These are phyloP conservation scores for Vanrija sp. DNA, from an alignment of 1,284 basidiomycete species.

Conservation along the genomic window DNA sequence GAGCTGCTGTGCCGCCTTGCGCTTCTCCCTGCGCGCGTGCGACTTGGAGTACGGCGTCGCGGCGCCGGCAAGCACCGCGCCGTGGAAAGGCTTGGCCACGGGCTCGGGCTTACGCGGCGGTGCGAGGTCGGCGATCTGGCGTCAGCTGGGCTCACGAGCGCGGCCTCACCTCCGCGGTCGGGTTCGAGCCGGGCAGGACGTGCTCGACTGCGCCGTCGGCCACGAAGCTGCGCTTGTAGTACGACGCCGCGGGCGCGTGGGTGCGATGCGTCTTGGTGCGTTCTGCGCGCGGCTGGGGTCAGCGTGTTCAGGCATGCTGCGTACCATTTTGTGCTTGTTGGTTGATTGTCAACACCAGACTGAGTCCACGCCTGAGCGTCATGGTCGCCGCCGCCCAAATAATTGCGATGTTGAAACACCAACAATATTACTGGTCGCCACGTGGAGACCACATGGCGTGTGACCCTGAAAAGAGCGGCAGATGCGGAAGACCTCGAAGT, in stretches of 20 bases:
- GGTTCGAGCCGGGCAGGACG: slow-evolving; percentile 18
- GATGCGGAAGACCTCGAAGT: too few relatives aligned
- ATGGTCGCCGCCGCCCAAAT: too few relatives aligned
- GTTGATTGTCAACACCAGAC: too few relatives aligned
- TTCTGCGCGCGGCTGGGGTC: slow-evolving; percentile 27
- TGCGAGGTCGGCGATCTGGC: slow-evolving; percentile 9
- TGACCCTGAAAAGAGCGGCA: too few relatives aligned
- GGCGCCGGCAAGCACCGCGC: slow-evolving; percentile 9
- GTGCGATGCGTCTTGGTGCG: slow-evolving; percentile 14
- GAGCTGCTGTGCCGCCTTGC: slow-evolving; percentile 36
- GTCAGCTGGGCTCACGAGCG: neutral
- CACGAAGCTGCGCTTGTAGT: slow-evolving; percentile 22
- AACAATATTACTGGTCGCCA: too few relatives aligned
- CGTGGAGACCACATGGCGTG: too few relatives aligned
- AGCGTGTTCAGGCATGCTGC: neutral
- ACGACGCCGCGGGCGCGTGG: slow-evolving; percentile 26
- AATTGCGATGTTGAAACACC: too few relatives aligned
- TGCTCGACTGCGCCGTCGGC: slow-evolving; percentile 10
- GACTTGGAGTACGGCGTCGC: slow-evolving; percentile 47
- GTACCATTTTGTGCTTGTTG: slow-evolving; percentile 8
- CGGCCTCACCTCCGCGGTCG: slow-evolving; percentile 2
- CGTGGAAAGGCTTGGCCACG: slow-evolving; percentile 10
- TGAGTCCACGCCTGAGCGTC: too few relatives aligned
- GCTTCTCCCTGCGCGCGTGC: slow-evolving; percentile 41
- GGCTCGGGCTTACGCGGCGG: neutral